These are phyloP conservation scores for Saccharomycopsis sp. DNA, from an alignment of 805 yeast genomes.

Conservation along the genomic window DNA sequence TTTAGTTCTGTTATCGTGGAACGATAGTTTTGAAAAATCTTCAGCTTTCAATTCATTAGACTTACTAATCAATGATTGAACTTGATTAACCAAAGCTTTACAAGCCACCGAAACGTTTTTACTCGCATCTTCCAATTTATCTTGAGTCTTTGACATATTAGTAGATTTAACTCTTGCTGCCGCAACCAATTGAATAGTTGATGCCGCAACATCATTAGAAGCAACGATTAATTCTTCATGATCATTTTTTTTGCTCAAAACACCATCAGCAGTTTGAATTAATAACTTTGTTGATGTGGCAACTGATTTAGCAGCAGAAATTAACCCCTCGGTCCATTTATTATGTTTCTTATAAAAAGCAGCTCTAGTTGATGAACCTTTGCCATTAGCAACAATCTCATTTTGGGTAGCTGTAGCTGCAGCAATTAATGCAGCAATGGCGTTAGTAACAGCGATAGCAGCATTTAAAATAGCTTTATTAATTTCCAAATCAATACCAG, in stretches of 20 bases:
- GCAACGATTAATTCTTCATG: conserved; percentile 86
- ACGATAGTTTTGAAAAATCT: conserved; percentile 61
- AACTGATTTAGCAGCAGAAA: conserved; percentile 83
- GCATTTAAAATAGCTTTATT: conserved; percentile 73
- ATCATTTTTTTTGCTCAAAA: conserved; percentile 51
- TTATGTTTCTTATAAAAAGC: conserved; percentile 81
- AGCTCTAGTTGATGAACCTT: conserved; percentile 57
- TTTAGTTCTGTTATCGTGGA: conserved; percentile 75
- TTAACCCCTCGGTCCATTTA: conserved; percentile 90
- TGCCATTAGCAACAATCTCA: conserved; percentile 70
- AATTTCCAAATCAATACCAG: conserved; percentile 55
- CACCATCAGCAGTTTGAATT: conserved; percentile 83
- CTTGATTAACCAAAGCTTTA: conserved; percentile 60
- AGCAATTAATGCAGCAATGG: conserved; percentile 61
- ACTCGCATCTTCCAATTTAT: conserved; percentile 60
- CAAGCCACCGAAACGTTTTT: conserved; percentile 71
- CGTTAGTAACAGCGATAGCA: conserved; percentile 73
- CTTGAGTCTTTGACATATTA: conserved; percentile 70
- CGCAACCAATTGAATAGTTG: conserved; percentile 88
- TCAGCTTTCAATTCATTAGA: conserved; percentile 35
- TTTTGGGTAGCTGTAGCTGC: conserved; percentile 77
- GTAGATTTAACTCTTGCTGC: conserved; percentile 84
- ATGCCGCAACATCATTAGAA: conserved; percentile 85
- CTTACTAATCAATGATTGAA: conserved; percentile 48
- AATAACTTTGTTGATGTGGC: conserved; percentile 77